phyloP scores from a whole-genome alignment of 2,329 filamentous ascomycete species.

The Aureobasidium sp. region DNA sequence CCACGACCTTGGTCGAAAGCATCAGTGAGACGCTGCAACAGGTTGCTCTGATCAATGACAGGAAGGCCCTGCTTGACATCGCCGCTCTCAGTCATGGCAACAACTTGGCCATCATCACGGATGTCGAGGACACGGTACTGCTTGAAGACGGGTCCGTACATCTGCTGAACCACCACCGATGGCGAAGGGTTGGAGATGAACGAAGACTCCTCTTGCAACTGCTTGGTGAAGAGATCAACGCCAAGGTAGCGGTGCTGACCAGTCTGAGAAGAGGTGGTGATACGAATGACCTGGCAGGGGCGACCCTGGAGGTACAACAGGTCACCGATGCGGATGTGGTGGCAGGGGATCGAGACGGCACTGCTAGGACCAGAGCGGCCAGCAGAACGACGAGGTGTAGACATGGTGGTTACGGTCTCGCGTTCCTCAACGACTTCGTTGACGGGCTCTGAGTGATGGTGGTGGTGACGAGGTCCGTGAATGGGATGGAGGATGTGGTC shows the following conservation, averaged over 20 bases:
- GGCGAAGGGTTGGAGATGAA: slow-evolving; percentile 96
- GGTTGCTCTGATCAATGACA: slow-evolving; percentile 89
- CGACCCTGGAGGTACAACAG: slow-evolving; percentile 98
- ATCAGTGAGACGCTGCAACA: slow-evolving; percentile 70
- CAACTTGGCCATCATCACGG: slow-evolving; percentile 70
- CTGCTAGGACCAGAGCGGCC: slow-evolving; percentile 45
- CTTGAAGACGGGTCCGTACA: slow-evolving; percentile 99
- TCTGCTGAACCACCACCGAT: slow-evolving; percentile 97
- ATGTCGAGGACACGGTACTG: slow-evolving; percentile 99
- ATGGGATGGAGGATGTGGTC: slow-evolving; percentile 58
- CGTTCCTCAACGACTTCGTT: slow-evolving; percentile 43
- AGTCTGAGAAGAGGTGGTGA: slow-evolving; percentile 94
- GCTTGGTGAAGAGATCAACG: slow-evolving; percentile 99
- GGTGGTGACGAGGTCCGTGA: slow-evolving; percentile 43
- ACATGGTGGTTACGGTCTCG: slow-evolving; percentile 32
- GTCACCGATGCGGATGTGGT: slow-evolving; percentile 99
- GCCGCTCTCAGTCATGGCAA: slow-evolving; percentile 97
- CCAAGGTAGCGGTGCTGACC: slow-evolving; percentile 99
- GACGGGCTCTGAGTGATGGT: slow-evolving; percentile 30
- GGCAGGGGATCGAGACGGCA: slow-evolving; percentile 96
- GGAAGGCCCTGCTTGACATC: slow-evolving; percentile 95
- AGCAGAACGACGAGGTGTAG: slow-evolving; percentile 27
- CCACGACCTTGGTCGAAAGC: slow-evolving; percentile 89
- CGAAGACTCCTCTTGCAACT: slow-evolving; percentile 96
- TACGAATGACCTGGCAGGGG: slow-evolving; percentile 99